A percentile compares a stretch with the other conserved stretches of the same genome.
phyloP scores from a whole-genome alignment of 192 early-diverging fungal genomes.

The Pilobolus umbonatus region DNA sequence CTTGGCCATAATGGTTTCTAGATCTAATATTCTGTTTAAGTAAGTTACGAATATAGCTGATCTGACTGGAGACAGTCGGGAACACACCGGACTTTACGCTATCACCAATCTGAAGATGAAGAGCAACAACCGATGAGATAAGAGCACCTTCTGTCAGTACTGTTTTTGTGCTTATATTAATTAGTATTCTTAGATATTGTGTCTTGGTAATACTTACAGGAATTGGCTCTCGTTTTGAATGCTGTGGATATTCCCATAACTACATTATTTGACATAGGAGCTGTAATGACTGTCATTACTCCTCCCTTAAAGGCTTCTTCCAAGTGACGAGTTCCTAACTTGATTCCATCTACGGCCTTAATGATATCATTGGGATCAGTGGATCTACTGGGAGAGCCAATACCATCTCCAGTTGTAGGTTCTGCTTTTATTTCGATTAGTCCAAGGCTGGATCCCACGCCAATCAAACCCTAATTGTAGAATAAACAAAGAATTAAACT shows the following conservation, averaged over 20 bases:
- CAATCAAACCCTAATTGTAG: constrained; percentile 44
- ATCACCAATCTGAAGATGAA: constrained; percentile 58
- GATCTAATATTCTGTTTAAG: constrained; percentile 31
- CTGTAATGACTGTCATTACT: constrained; percentile 53
- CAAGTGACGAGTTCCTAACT: constrained; percentile 54
- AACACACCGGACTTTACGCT: constrained; percentile 33
- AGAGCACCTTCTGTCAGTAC: constrained; percentile 38
- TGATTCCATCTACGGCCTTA: constrained; percentile 59
- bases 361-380: constrained; percentile 16
- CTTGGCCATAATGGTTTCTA: constrained; percentile 35
- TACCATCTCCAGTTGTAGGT: constrained; percentile 55
- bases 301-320: constrained; percentile 58
- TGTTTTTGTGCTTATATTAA: background rate
- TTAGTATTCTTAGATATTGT: too few species aligned
- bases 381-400: constrained; percentile 14
- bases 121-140: constrained; percentile 47
- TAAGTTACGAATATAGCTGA: constrained; percentile 39
- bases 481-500: too few species aligned
- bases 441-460: constrained; percentile 55
- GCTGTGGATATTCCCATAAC: constrained; percentile 58
- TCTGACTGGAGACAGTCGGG: constrained; percentile 51
- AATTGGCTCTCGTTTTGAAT: constrained; percentile 59
- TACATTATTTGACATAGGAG: constrained; percentile 45
- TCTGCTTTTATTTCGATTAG: constrained; percentile 63
- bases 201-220: constrained; percentile 42